These are phyloP conservation scores for Neofusicoccum cordaticola DNA, from an alignment of 2,329 filamentous ascomycete species.

Conservation along the genomic window DNA sequence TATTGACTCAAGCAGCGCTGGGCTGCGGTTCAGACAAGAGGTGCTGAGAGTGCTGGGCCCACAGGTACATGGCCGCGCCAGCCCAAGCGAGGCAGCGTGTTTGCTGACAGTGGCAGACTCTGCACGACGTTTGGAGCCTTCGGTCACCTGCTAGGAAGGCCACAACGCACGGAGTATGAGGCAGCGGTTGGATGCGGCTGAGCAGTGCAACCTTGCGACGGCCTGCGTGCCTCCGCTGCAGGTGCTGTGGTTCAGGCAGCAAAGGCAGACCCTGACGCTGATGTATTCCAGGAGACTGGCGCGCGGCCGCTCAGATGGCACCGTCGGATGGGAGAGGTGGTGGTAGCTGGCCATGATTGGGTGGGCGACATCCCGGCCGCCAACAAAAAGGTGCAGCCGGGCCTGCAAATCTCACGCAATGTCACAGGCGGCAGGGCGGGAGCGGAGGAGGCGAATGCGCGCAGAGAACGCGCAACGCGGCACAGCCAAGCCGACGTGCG, in stretches of 20 bases:
- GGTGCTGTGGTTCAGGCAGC: background rate
- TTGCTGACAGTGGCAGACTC: background rate
- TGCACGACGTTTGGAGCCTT: background rate
- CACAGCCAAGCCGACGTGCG: background rate
- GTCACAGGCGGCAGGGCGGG: background rate
- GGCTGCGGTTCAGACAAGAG: slow-evolving; percentile 4
- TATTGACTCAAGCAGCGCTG: background rate
- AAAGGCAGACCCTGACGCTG: background rate
- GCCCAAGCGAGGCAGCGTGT: background rate
- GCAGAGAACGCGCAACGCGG: background rate
- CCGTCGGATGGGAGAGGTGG: background rate
- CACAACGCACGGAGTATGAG: too few species aligned
- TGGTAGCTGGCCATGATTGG: background rate
- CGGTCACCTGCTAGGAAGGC: too few species aligned
- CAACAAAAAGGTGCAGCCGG: background rate
- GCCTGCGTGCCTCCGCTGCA: background rate
- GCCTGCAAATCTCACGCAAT: background rate
- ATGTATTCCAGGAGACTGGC: background rate
- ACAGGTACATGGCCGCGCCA: background rate
- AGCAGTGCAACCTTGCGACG: background rate
- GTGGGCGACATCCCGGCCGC: background rate
- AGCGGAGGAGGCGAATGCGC: background rate
- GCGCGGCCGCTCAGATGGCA: background rate
- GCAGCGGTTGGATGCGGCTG: background rate
- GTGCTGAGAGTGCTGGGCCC: background rate